phyloP scores from a whole-genome alignment of 2,329 filamentous ascomycete species.

The Colletotrichum sp. region DNA sequence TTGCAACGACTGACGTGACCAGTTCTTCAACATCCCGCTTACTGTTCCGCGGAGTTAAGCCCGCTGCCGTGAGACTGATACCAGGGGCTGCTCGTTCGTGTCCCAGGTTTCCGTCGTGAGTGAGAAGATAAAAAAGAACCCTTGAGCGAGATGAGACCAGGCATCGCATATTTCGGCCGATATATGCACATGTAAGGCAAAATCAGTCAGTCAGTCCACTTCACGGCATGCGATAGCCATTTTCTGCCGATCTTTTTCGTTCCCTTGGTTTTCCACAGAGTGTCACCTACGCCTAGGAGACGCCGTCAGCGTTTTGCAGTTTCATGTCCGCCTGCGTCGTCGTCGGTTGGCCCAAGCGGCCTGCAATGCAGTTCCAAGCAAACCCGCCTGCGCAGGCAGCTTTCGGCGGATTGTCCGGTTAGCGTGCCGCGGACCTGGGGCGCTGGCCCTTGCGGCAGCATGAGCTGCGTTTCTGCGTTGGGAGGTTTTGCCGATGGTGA shows the following conservation, averaged over 20 bases:
- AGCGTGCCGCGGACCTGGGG: neutral
- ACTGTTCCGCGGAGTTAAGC: neutral
- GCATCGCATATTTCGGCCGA: neutral
- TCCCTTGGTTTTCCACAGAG: neutral
- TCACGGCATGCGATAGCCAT: neutral
- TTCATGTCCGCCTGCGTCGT: neutral
- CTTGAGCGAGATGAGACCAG: neutral
- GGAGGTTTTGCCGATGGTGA: neutral
- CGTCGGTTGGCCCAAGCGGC: neutral
- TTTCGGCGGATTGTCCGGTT: neutral
- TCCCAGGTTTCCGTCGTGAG: neutral
- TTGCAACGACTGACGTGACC: neutral
- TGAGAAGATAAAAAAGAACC: neutral
- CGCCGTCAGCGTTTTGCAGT: neutral
- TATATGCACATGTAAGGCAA: neutral
- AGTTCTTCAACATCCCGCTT: neutral
- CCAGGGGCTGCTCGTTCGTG: neutral
- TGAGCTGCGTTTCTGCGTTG: neutral
- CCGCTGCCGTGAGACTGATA: neutral
- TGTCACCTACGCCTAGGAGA: neutral
- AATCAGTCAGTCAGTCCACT: neutral
- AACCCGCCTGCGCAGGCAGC: neutral
- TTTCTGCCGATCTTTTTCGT: neutral
- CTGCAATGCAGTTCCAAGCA: neutral
- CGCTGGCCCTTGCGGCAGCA: neutral